These are phyloP conservation scores for Nicotiana paniculata DNA, from an alignment of 257 asterid species.

Conservation along the genomic window DNA sequence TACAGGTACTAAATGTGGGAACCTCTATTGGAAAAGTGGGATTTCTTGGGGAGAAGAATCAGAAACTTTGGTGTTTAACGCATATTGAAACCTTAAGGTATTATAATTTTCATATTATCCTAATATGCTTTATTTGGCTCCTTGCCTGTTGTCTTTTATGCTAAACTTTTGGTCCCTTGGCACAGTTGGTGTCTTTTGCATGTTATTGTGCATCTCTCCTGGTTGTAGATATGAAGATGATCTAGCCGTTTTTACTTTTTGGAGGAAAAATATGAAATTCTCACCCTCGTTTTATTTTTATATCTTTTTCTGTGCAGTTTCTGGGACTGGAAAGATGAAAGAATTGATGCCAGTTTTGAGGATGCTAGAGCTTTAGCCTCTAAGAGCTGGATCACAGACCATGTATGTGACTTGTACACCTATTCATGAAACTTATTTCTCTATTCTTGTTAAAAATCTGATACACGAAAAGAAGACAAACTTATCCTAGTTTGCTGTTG, in stretches of 20 bases:
- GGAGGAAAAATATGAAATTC: neutral
- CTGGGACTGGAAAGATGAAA: constrained; percentile 79
- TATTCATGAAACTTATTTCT: neutral
- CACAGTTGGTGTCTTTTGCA: neutral
- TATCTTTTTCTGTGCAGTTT: constrained; percentile 36
- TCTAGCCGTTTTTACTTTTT: neutral
- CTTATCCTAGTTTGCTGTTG: neutral
- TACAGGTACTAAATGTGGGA: constrained; percentile 80
- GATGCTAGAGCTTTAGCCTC: constrained; percentile 82
- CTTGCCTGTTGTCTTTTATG: neutral
- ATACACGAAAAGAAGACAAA: neutral
- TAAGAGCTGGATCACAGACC: constrained; percentile 60
- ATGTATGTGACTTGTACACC: constrained; percentile 29
- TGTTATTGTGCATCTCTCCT: neutral
- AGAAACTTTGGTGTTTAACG: constrained; percentile 85
- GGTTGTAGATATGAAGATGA: neutral
- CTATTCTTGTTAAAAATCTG: neutral
- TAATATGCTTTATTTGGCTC: neutral
- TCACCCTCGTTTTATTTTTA: neutral
- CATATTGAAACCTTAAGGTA: constrained; percentile 92
- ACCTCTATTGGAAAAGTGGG: constrained; percentile 90
- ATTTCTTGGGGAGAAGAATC: constrained; percentile 54
- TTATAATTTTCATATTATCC: neutral
- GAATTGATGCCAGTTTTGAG: constrained; percentile 56
- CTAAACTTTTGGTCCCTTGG: neutral